These are phyloP conservation scores for Cruciata laevipes DNA, from an alignment of 257 asterid genomes.

Conservation along the genomic window DNA sequence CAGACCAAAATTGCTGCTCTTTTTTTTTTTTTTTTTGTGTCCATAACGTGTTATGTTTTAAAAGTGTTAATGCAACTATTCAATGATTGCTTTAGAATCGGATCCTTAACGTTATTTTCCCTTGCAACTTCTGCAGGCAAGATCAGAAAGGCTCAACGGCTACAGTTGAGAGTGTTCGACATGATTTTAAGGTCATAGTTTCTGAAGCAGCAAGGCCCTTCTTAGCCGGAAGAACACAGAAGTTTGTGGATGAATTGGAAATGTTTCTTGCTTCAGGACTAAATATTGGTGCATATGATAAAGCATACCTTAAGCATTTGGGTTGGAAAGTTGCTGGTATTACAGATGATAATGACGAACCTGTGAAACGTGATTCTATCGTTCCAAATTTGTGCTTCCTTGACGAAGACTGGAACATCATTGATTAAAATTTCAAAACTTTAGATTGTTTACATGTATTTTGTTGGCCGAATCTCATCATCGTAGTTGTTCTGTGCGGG, in stretches of 20 bases:
- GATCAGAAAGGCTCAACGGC: slow-evolving; percentile 24
- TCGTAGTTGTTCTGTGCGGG: no score
- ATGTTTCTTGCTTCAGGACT: slow-evolving; percentile 67
- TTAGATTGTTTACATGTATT: no score
- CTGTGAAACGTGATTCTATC: slow-evolving; percentile 23
- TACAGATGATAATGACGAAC: slow-evolving; percentile 28
- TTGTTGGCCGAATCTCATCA: no score
- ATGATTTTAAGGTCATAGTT: slow-evolving; percentile 35
- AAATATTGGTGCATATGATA: slow-evolving; percentile 61
- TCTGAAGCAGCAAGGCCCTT: slow-evolving; percentile 59
- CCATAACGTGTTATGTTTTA: background rate
- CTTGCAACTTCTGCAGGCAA: slow-evolving; percentile 31
- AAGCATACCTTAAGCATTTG: slow-evolving; percentile 43
- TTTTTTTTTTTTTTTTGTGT: no score
- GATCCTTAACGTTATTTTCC: background rate
- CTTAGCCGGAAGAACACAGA: slow-evolving; percentile 51
- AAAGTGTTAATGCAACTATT: background rate
- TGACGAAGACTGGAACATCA: slow-evolving; percentile 37
- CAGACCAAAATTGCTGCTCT: background rate
- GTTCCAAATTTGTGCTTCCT: slow-evolving; percentile 50
- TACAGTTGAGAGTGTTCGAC: slow-evolving; percentile 34
- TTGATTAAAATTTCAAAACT: slow-evolving; percentile 4
- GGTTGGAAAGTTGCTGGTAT: slow-evolving; percentile 45
- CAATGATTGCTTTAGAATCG: background rate
- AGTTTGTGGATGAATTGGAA: slow-evolving; percentile 57